Percentiles rank a stretch among this genome's conserved stretches.
These are phyloP conservation scores for Pseudoneurospora amorphoporcata DNA, from an alignment of 495 filamentous ascomycete species.

Conservation along the genomic window DNA sequence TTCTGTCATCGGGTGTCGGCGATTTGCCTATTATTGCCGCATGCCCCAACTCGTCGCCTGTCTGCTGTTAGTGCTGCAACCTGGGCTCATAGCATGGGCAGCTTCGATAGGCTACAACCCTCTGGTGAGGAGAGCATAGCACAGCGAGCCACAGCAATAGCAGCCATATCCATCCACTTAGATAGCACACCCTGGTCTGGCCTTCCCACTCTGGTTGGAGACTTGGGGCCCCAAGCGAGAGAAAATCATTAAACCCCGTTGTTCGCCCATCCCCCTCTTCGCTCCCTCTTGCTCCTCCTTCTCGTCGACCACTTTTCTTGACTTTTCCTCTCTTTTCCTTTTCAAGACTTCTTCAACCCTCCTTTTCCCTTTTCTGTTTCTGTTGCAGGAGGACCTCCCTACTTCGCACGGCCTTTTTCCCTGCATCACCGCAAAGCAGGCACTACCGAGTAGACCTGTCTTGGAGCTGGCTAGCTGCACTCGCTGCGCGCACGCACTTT, in stretches of 20 bases:
- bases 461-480: not conserved
- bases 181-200: not conserved
- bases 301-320: not conserved
- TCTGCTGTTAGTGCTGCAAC: not conserved
- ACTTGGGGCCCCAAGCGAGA: conserved; percentile 7
- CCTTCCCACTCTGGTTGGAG: not conserved
- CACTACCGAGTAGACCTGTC: not conserved
- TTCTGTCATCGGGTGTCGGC: not conserved
- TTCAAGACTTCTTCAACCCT: conserved; percentile 19
- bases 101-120: not conserved
- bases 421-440: conserved; percentile 7
- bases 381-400: conserved; percentile 18
- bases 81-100: not conserved
- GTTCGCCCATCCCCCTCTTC: conserved; percentile 17
- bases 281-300: conserved; percentile 16
- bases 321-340: conserved; percentile 14
- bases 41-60: not conserved
- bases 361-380: conserved; percentile 21
- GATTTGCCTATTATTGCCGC: not conserved
- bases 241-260: conserved; percentile 31
- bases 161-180: not conserved
- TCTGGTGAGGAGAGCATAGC: not conserved
- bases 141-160: not conserved
- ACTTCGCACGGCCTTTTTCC: conserved; percentile 6
- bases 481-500: not conserved